Base-by-base conservation (phyloP, 2,329 filamentous ascomycete genomes). In the Colletotrichum agaves region DNA sequence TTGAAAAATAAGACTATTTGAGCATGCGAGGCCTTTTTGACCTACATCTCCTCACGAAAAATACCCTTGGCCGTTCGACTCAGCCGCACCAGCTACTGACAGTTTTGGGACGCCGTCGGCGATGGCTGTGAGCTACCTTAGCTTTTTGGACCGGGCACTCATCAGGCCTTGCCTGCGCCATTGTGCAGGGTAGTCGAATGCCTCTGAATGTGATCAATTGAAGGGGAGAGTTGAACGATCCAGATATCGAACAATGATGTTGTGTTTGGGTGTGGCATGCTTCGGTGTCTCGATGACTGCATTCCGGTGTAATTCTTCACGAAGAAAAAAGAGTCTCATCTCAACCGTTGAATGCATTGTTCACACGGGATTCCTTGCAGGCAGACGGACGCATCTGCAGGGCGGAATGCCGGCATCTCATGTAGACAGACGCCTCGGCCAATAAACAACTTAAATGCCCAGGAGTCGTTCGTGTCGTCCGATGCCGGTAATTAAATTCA, bases 1-100 rank as follows among this genome's bases (percentile, higher is more conserved):
- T 33, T 6, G 21, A 23, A 27, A 6, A 11, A 8, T 8, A 11
- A 37, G 7, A 37, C 4, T 10, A 37, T 37, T 37, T 37, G 35
- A 37, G 12, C 12, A 37, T 37, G 35, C 10, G 10, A 37, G 35
- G 7, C 12, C 12, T 6, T 37, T 37, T 37, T 37, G 35, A 37
- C 12, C 35, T 37, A 37, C 10, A 13, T 13, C 12, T 37, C 35
- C 12, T 59, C 21, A 17, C 33, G 6, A 13, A 8, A 41, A 15
- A n/a, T 57, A 53, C 61, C 64, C 64, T 53, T 64, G 61, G 39
- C 21, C 6, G 39, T 39, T 39, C 5, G 17, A 33, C 39, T 67
- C 64, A 67, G 64, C 64, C 64, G 64, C 64, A 67, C 37, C 44
- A 50, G 41, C 52, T 62, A 33, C 33, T 58, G 61, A 41, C 50